phyloP scores from a whole-genome alignment of 305 asterid genomes.

The Ruellia speciosa region DNA sequence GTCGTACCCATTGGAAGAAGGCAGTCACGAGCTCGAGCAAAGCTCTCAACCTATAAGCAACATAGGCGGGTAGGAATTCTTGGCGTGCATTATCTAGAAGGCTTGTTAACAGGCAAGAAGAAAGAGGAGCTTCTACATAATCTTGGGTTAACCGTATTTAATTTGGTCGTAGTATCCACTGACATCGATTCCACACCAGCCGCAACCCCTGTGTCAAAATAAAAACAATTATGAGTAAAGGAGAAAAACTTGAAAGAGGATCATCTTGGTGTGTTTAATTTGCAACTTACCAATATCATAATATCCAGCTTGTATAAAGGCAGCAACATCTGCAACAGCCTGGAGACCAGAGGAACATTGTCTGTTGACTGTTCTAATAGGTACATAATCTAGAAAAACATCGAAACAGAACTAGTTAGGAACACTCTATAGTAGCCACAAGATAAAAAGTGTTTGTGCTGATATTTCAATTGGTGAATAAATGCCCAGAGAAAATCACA shows the following conservation, averaged over 20 bases:
- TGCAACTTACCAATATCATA: slow-evolving; percentile 71
- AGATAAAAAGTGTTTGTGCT: not conserved
- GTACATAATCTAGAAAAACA: slow-evolving; percentile 53
- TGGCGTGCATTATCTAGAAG: no score
- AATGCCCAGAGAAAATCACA: not conserved
- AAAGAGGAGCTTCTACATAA: slow-evolving; percentile 29
- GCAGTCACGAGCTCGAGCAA: slow-evolving; percentile 71
- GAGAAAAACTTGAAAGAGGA: not conserved
- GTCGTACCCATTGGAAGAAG: slow-evolving; percentile 89
- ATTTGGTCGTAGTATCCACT: slow-evolving; percentile 33
- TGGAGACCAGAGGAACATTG: slow-evolving; percentile 96
- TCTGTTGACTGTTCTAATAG: slow-evolving; percentile 81
- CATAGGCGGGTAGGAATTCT: not conserved
- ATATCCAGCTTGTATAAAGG: slow-evolving; percentile 81
- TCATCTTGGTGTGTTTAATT: not conserved
- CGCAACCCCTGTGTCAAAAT: slow-evolving; percentile 52
- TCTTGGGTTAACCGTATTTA: slow-evolving; percentile 40
- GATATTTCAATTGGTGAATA: not conserved
- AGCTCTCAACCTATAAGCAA: slow-evolving; percentile 37
- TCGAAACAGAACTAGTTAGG: slow-evolving; percentile 2
- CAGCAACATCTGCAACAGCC: slow-evolving; percentile 96
- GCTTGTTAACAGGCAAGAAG: not conserved
- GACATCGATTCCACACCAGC: slow-evolving; percentile 92
- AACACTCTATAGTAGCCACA: slow-evolving; percentile 1
- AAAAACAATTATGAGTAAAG: not conserved